These are phyloP conservation scores for Pichia scutulata DNA, from an alignment of 805 yeast genomes.

Conservation along the genomic window DNA sequence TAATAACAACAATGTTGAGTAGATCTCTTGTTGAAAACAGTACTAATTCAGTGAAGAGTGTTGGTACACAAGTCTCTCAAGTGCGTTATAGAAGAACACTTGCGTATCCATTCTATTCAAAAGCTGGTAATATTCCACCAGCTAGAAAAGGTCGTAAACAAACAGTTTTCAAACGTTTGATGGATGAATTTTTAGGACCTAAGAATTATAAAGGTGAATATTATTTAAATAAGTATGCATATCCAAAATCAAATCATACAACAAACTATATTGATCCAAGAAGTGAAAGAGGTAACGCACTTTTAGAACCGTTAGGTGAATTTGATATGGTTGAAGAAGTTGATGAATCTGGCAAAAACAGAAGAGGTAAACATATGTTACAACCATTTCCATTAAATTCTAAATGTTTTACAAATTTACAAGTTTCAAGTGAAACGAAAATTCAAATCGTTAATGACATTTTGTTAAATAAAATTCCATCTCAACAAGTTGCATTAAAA, in stretches of 20 bases:
- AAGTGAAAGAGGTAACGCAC: slow-evolving; percentile 33
- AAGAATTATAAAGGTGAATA: slow-evolving; percentile 78
- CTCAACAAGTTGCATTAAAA: slow-evolving; percentile 69
- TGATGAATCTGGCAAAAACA: slow-evolving; percentile 14
- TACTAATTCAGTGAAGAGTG: slow-evolving; percentile 7
- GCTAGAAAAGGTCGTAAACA: slow-evolving; percentile 30
- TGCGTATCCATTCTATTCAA: slow-evolving; percentile 49
- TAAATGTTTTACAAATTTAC: slow-evolving; percentile 57
- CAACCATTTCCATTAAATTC: slow-evolving; percentile 81
- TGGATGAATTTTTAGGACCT: slow-evolving; percentile 77
- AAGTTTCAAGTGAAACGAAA: slow-evolving; percentile 54
- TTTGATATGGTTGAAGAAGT: slow-evolving; percentile 11
- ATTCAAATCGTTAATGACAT: slow-evolving; percentile 48
- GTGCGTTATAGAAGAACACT: slow-evolving; percentile 43
- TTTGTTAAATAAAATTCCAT: slow-evolving; percentile 40
- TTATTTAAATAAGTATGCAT: slow-evolving; percentile 63
- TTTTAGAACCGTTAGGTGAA: slow-evolving; percentile 16
- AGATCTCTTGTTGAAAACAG: slow-evolving; percentile 4
- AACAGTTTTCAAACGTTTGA: slow-evolving; percentile 51
- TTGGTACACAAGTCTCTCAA: slow-evolving; percentile 32
- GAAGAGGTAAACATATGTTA: slow-evolving; percentile 25
- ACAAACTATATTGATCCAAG: slow-evolving; percentile 68
- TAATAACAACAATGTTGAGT: slow-evolving; percentile 1
- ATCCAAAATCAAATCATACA: slow-evolving; percentile 56
- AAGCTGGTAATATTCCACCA: slow-evolving; percentile 34